Evolutionary conservation across 2,329 filamentous ascomycete genomes (phyloP).

Genomic region (Dothideomycetes sp.): DNA sequence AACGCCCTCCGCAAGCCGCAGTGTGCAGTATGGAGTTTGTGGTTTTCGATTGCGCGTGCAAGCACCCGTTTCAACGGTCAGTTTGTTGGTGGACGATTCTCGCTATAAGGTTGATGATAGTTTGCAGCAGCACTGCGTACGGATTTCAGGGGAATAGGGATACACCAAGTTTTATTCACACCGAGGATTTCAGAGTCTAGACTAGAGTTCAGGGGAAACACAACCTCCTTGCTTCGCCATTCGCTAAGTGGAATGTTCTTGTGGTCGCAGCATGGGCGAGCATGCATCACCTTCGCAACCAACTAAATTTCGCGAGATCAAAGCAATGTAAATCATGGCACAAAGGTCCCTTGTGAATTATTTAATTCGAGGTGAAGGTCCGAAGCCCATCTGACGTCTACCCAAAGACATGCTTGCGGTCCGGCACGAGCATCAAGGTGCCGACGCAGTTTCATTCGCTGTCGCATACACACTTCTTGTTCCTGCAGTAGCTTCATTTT

Average conservation of each 20-base stretch:
- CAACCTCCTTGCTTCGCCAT: constrained; percentile 6
- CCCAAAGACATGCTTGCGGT: constrained; percentile 5
- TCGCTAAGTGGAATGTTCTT: constrained; percentile 3
- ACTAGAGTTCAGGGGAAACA: constrained; percentile 7
- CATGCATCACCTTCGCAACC: constrained; percentile 10
- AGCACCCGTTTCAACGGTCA: constrained; percentile 8
- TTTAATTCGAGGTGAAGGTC: no score
- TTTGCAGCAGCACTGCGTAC: neutral
- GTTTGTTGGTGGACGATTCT: constrained; percentile 7
- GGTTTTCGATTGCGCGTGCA: constrained; percentile 8
- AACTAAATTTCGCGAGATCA: neutral
- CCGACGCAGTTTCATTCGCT: constrained; percentile 10
- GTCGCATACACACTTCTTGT: constrained; percentile 9
- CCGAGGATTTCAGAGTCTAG: constrained; percentile 7
- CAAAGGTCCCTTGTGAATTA: constrained; percentile 10
- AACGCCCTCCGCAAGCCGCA: constrained; percentile 13
- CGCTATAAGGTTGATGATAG: constrained; percentile 8
- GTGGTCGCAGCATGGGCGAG: neutral
- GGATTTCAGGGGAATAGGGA: constrained; percentile 3
- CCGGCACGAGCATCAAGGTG: constrained; percentile 13
- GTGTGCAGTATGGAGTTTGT: constrained; percentile 7
- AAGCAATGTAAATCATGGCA: constrained; percentile 10
- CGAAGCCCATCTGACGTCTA: constrained; percentile 1
- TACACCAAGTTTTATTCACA: constrained; percentile 3
- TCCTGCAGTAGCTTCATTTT: constrained; percentile 7